A percentile compares a stretch with the other conserved stretches of the same genome.
These are phyloP conservation scores for Crithidia thermophila DNA, from an alignment of 208 protist genomes.

Conservation along the genomic window DNA sequence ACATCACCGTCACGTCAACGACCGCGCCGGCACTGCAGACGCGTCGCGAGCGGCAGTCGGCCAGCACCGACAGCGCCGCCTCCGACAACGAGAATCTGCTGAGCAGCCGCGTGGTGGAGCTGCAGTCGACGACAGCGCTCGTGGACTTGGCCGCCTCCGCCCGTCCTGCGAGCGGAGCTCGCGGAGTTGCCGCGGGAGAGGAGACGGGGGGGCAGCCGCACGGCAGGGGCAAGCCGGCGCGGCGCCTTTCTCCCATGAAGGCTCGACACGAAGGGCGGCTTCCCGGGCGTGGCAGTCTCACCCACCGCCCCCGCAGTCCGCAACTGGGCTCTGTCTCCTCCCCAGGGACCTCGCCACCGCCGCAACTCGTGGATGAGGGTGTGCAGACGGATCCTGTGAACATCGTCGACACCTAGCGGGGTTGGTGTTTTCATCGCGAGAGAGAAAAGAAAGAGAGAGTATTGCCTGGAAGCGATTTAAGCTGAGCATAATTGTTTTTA, in stretches of 20 bases:
- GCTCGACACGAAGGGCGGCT: background rate
- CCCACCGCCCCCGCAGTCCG: background rate
- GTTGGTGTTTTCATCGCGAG: too few species aligned
- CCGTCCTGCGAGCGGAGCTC: background rate
- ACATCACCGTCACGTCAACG: slow-evolving; percentile 14
- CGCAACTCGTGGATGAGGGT: slow-evolving; percentile 31
- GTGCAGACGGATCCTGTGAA: slow-evolving; percentile 74
- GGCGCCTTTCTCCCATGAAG: background rate
- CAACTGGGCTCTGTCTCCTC: background rate
- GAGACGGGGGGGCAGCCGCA: slow-evolving; percentile 1
- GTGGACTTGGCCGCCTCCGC: slow-evolving; percentile 12
- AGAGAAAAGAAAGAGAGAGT: too few species aligned
- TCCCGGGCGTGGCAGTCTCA: background rate
- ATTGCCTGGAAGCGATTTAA: too few species aligned
- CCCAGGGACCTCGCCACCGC: background rate
- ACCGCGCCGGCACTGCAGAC: background rate
- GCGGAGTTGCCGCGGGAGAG: background rate
- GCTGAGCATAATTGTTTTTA: background rate
- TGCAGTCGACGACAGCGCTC: slow-evolving; percentile 36
- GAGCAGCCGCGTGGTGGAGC: slow-evolving; percentile 33
- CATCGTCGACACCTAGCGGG: slow-evolving; percentile 41
- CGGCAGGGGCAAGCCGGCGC: background rate
- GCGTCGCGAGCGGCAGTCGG: slow-evolving; percentile 1
- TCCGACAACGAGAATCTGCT: slow-evolving; percentile 12
- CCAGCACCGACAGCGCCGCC: slow-evolving; percentile 3